Base-by-base conservation (phyloP, 192 early-diverging fungal genomes). In the Coemansia sp. region DNA sequence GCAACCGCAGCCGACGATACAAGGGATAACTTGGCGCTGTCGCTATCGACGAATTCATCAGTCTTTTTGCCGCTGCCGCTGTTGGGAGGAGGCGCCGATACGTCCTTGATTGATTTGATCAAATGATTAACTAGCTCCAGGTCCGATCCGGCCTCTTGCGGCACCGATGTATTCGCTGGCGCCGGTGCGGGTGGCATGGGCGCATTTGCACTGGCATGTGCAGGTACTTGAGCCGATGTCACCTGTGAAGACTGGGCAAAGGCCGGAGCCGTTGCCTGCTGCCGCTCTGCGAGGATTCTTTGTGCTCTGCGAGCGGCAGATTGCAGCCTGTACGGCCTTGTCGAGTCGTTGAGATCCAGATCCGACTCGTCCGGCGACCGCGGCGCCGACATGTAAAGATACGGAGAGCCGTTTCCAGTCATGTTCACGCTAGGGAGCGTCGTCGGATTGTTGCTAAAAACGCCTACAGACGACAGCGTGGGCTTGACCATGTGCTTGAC, bases 371-470 rank as follows among this genome's bases (percentile, higher is more conserved):
- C 65, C 1, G 77, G 77, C 11, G 77, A 80, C 8, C 77, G 68
- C 4, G 77, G 77, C n/a, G 77, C 77, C 19, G 77, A 80, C 77
- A 80, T 80, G 65, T 71, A 60, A 65, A 80, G 50, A 32, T 74
- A 80, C 2, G 77, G 77, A 16, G 77, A 80, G 8, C 77, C 77
- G 27, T 67, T 71, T 6, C 68, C 65, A 20, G 77, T 80, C 45
- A 62, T 62, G 48, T 80, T 74, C 27, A 68, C 72, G 51, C 75
- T 74, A 18, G 72, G 68, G n/a, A 71, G 58, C 0, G 72, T 66
- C 6, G 77, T 74, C 1, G 77, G 71, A 7, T 71, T 68, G 53
- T 64, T 71, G 68, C 68, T 80, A 23, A 80, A 70, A 20, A 64
- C 24, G 16, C 68, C 72, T 46, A 80, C 55, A 20, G 77, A 54